These are phyloP conservation scores for Rosa multiflora DNA, from an alignment of 306 rosid species.

Conservation along the genomic window DNA sequence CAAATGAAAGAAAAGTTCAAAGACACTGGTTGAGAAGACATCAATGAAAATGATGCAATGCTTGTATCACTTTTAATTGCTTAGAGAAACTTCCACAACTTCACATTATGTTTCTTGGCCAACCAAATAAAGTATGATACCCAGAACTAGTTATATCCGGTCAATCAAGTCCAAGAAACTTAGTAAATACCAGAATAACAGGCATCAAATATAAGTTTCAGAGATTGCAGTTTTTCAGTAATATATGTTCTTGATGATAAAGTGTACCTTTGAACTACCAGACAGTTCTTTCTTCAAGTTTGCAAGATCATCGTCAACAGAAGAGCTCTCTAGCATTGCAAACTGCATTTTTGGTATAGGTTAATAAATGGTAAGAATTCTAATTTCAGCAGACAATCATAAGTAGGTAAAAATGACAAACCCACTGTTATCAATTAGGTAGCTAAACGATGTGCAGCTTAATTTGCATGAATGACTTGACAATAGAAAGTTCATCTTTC, in stretches of 20 bases:
- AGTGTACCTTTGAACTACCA: slow-evolving; percentile 62
- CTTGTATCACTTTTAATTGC: not conserved
- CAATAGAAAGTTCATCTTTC: not conserved
- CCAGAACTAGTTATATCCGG: not conserved
- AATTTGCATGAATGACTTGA: not conserved
- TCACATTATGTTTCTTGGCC: not conserved
- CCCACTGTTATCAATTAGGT: not conserved
- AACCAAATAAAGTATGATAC: not conserved
- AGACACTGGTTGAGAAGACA: not conserved
- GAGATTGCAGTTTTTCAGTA: not conserved
- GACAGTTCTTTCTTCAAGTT: slow-evolving; percentile 56
- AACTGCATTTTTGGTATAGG: slow-evolving; percentile 46
- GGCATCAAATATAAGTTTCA: not conserved
- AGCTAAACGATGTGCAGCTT: not conserved
- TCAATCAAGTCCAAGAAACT: not conserved
- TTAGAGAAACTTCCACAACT: not conserved
- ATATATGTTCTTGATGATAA: not conserved
- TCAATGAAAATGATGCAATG: not conserved
- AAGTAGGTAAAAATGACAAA: not conserved
- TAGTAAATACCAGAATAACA: not conserved
- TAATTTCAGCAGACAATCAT: not conserved
- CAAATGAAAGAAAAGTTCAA: not conserved
- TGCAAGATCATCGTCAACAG: slow-evolving; percentile 64
- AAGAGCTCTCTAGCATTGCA: slow-evolving; percentile 84
- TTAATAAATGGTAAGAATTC: not conserved